Percentiles rank a stretch among this genome's conserved stretches.
Evolutionary conservation across 139 green algal genomes (phyloP).

Genomic region (Auxenochlorella protothecoides): DNA sequence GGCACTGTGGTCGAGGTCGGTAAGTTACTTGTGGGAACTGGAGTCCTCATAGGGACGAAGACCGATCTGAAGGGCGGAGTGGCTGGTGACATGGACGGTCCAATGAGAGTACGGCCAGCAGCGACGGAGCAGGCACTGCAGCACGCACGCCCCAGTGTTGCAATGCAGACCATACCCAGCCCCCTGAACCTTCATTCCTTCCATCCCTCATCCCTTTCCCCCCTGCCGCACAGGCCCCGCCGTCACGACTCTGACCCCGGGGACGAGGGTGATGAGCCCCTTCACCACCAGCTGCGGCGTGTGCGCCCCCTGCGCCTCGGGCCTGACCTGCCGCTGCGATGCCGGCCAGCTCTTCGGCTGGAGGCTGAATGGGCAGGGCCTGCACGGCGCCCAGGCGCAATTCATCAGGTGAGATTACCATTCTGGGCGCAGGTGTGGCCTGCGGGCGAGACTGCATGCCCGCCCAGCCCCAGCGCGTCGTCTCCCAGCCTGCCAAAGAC

Average conservation of each 20-base stretch:
- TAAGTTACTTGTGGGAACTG: not conserved
- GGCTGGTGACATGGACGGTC: too few relatives aligned
- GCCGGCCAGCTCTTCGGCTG: constrained; percentile 39
- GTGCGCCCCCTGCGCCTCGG: constrained; percentile 41
- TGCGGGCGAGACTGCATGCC: too few relatives aligned
- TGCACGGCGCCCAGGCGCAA: constrained; percentile 54
- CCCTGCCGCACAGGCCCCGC: too few relatives aligned
- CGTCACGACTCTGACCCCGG: constrained; percentile 12
- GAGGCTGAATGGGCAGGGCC: constrained; percentile 25
- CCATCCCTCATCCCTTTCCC: too few relatives aligned
- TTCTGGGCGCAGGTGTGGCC: too few relatives aligned
- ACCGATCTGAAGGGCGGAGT: too few relatives aligned
- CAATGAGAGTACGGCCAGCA: not conserved
- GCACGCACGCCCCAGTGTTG: too few relatives aligned
- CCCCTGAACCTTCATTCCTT: too few relatives aligned
- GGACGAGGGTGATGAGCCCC: constrained; percentile 39
- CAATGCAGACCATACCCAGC: too few relatives aligned
- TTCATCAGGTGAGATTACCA: constrained; percentile 2
- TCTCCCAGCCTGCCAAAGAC: too few relatives aligned
- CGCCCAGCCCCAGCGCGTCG: too few relatives aligned
- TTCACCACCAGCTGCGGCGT: constrained; percentile 45
- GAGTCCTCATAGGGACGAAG: too few relatives aligned
- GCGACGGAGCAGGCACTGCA: constrained; percentile 1
- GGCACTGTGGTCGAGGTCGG: constrained; percentile 22
- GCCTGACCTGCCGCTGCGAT: constrained; percentile 25